A percentile compares a stretch with the other conserved stretches of the same genome.
Conservation (phyloP, 2,329 filamentous ascomycete species). For the Tolypocladium sp. region DNA sequence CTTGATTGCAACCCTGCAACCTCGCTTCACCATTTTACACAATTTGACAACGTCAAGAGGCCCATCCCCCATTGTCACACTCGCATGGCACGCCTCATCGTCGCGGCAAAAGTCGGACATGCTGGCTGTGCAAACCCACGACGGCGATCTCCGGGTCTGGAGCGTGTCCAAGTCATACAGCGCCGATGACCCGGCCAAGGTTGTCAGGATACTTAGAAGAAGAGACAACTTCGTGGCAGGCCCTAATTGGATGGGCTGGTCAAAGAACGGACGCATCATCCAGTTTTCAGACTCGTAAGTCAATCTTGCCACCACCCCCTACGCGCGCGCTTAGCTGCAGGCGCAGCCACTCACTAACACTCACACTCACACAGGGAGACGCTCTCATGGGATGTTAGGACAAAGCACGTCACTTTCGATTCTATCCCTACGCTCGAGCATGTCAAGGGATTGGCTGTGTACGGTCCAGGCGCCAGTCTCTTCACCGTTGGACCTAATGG, state of each 20-base stretch:
- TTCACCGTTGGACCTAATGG: slow-evolving; percentile 86
- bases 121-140: slow-evolving; percentile 84
- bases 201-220: slow-evolving; percentile 78
- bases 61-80: slow-evolving; percentile 76
- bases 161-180: slow-evolving; percentile 79
- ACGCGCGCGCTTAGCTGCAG: slow-evolving; percentile 38
- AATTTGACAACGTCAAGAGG: slow-evolving; percentile 76
- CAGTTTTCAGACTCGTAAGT: slow-evolving; percentile 86
- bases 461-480: slow-evolving; percentile 80
- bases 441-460: slow-evolving; percentile 74
- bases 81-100: slow-evolving; percentile 95
- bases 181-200: slow-evolving; percentile 67
- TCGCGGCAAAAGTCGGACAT: slow-evolving; percentile 96
- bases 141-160: slow-evolving; percentile 92
- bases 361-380: slow-evolving; percentile 56
- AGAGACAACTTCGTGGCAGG: slow-evolving; percentile 65
- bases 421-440: slow-evolving; percentile 76
- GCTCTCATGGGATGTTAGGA: slow-evolving; percentile 91
- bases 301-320: slow-evolving; percentile 11
- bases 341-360: slow-evolving; percentile 21
- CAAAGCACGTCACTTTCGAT: slow-evolving; percentile 92
- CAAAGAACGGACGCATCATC: slow-evolving; percentile 92
- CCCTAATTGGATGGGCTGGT: slow-evolving; percentile 96
- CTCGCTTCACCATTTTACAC: slow-evolving; percentile 88
- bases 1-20: slow-evolving; percentile 78